These are phyloP conservation scores for Cadophora luteo-olivacea DNA, from an alignment of 2,329 filamentous ascomycete species.

Conservation along the genomic window DNA sequence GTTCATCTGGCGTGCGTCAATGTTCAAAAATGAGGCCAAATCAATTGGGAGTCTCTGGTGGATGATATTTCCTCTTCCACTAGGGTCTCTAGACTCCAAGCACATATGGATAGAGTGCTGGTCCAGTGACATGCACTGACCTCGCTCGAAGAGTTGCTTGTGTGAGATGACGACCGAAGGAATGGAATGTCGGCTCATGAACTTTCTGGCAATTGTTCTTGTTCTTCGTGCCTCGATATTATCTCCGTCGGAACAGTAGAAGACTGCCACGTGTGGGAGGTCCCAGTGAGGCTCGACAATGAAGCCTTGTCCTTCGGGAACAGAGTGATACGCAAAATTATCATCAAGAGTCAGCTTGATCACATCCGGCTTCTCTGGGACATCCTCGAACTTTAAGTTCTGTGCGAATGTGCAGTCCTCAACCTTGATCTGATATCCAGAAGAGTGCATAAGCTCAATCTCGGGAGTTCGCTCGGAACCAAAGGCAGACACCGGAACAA, in stretches of 20 bases:
- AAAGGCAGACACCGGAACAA: conserved; percentile 57
- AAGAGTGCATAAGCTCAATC: conserved; percentile 59
- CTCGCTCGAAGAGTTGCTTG: conserved; percentile 48
- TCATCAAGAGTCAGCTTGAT: conserved; percentile 48
- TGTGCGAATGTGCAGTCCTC: conserved; percentile 54
- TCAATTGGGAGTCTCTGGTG: conserved; percentile 56
- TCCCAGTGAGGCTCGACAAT: conserved; percentile 53
- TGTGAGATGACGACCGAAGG: conserved; percentile 58
- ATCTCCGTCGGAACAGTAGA: conserved; percentile 55
- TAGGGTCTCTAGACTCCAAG: conserved; percentile 51
- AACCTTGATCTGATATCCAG: conserved; percentile 57
- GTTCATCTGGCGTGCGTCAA: conserved; percentile 60
- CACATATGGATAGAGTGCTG: conserved; percentile 55
- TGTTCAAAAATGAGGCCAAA: conserved; percentile 55
- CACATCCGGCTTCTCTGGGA: conserved; percentile 48
- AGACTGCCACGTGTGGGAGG: conserved; percentile 56
- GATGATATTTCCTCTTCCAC: conserved; percentile 45
- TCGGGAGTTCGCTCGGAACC: conserved; percentile 54
- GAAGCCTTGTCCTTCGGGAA: conserved; percentile 46
- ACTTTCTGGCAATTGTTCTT: conserved; percentile 51
- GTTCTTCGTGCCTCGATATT: conserved; percentile 48
- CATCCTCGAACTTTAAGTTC: conserved; percentile 42
- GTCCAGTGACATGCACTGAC: conserved; percentile 47
- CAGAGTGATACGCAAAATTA: conserved; percentile 46
- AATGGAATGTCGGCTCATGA: conserved; percentile 54